These are phyloP conservation scores for Fusarium redolens DNA, from an alignment of 2,329 filamentous ascomycete species.

Conservation along the genomic window DNA sequence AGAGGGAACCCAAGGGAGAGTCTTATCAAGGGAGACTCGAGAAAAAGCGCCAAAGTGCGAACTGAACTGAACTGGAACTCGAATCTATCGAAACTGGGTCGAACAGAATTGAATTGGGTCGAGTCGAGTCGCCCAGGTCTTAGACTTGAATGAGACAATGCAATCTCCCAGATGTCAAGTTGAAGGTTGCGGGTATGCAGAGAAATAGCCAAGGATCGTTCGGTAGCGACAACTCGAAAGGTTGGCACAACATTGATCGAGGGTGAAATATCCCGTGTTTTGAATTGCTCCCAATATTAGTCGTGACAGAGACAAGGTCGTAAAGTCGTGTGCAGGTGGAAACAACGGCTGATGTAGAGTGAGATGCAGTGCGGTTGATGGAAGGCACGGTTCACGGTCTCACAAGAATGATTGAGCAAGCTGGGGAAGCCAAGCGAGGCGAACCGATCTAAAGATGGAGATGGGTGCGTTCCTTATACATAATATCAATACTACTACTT, in stretches of 20 bases:
- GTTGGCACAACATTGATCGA: constrained; percentile 26
- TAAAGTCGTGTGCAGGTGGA: constrained; percentile 8
- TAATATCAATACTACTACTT: constrained; percentile 9
- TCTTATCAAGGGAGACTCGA: constrained; percentile 30
- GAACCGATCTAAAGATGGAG: not conserved
- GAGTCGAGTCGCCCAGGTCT: constrained; percentile 19
- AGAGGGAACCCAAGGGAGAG: constrained; percentile 27
- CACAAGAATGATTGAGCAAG: not conserved
- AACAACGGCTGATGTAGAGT: constrained; percentile 15
- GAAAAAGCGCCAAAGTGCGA: constrained; percentile 10
- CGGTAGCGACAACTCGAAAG: constrained; percentile 25
- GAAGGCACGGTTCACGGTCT: constrained; percentile 2
- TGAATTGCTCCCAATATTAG: constrained; percentile 12
- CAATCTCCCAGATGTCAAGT: constrained; percentile 31
- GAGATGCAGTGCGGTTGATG: constrained; percentile 10
- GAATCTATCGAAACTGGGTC: constrained; percentile 19
- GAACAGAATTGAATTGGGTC: constrained; percentile 14
- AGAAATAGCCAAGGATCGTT: constrained; percentile 32
- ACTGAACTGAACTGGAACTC: constrained; percentile 23
- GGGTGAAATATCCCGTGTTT: constrained; percentile 1
- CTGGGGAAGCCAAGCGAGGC: constrained; percentile 5
- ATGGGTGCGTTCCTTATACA: constrained; percentile 37
- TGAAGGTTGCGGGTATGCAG: constrained; percentile 28
- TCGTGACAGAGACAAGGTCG: constrained; percentile 2
- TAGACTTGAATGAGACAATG: constrained; percentile 37